Evolutionary conservation across 345 rosid genomes (phyloP).

Genomic region (Anastatica hierochuntica): DNA sequence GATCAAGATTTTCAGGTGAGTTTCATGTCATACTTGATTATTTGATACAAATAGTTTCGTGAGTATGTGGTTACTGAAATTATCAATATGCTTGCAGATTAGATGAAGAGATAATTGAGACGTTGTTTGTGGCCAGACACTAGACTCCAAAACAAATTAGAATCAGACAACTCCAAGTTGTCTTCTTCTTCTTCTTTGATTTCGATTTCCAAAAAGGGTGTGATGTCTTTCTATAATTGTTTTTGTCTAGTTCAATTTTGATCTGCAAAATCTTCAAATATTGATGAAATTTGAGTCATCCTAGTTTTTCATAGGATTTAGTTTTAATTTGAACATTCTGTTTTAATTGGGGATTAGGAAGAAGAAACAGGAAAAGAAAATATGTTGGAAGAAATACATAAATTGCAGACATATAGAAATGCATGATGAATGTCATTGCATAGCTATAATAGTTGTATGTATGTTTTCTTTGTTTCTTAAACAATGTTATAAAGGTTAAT

Average conservation of each 20-base stretch:
- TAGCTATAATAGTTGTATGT: too few species aligned
- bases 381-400: slow-evolving; percentile 73
- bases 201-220: too few species aligned
- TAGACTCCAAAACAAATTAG: slow-evolving; percentile 43
- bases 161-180: slow-evolving; percentile 47
- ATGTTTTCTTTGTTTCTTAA: too few species aligned
- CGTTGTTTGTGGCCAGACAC: slow-evolving; percentile 66
- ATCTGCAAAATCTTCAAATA: too few species aligned
- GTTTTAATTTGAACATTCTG: too few species aligned
- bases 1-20: slow-evolving; percentile 79
- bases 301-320: too few species aligned
- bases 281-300: too few species aligned
- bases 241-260: too few species aligned
- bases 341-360: slow-evolving; percentile 30
- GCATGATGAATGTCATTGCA: too few species aligned
- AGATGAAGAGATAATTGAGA: slow-evolving; percentile 97
- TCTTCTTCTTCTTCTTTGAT: too few species aligned
- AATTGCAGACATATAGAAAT: slow-evolving; percentile 50
- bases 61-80: neutral
- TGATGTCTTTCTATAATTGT: too few species aligned
- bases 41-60: neutral
- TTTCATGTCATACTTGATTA: neutral
- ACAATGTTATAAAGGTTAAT: too few species aligned
- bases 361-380: slow-evolving; percentile 54
- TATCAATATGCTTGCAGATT: slow-evolving; percentile 47